Percentiles rank a stretch among this genome's conserved stretches.
These are phyloP conservation scores for Globisporangium solare DNA, from an alignment of 352 stramenopile species.

Conservation along the genomic window DNA sequence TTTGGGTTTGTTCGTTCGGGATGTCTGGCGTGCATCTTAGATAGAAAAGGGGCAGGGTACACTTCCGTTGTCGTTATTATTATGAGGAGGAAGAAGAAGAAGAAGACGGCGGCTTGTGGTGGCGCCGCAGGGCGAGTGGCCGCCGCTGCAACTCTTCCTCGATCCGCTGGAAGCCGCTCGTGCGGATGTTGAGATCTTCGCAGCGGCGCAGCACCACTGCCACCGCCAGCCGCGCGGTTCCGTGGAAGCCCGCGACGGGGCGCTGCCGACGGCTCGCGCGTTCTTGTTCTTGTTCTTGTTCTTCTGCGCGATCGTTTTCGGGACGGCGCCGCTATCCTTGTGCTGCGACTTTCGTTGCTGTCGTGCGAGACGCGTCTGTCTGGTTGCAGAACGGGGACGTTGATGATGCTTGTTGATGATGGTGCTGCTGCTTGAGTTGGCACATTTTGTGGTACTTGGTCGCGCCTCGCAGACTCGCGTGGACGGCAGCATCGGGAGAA, in stretches of 20 bases:
- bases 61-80: background rate
- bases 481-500: background rate
- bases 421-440: background rate
- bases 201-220: constrained; percentile 65
- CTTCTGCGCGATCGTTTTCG: background rate
- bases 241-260: background rate
- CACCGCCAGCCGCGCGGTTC: no score
- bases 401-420: background rate
- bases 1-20: background rate
- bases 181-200: constrained; percentile 60
- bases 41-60: no score
- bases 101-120: constrained; percentile 12
- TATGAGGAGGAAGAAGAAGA: constrained; percentile 9
- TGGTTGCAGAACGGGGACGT: background rate
- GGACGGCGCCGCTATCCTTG: background rate
- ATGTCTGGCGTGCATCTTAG: no score
- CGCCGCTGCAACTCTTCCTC: constrained; percentile 49
- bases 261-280: background rate
- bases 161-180: constrained; percentile 77
- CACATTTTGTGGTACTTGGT: constrained; percentile 8
- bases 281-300: no score
- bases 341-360: background rate
- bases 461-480: background rate
- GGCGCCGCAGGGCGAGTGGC: constrained; percentile 22
- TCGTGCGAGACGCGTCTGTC: background rate